phyloP scores from a whole-genome alignment of 2,329 filamentous ascomycete genomes.

The Sporothrix pallida region DNA sequence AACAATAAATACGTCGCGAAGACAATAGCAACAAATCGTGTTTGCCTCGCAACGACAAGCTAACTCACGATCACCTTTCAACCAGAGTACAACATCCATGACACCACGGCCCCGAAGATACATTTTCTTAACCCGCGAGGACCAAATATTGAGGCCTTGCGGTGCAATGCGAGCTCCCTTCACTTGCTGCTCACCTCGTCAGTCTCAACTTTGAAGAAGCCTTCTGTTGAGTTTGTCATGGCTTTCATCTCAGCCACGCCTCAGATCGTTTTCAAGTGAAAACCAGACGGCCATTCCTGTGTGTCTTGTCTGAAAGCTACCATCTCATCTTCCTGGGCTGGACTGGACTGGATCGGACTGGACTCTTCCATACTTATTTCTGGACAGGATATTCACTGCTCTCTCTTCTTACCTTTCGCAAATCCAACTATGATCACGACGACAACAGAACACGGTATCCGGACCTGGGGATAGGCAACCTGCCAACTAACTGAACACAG shows the following conservation, averaged over 20 bases:
- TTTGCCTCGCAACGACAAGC: background rate
- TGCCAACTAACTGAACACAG: background rate
- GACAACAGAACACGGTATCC: background rate
- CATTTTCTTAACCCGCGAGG: background rate
- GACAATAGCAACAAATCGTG: background rate
- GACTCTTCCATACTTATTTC: background rate
- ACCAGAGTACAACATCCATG: background rate
- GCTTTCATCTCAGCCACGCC: background rate
- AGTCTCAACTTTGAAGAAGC: background rate
- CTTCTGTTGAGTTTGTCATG: constrained; percentile 2
- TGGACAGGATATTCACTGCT: background rate
- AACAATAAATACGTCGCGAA: background rate
- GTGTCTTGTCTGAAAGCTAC: background rate
- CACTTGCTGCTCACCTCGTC: background rate
- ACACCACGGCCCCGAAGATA: background rate
- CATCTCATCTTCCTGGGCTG: background rate
- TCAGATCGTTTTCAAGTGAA: constrained; percentile 21
- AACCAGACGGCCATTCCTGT: no score
- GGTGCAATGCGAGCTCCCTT: background rate
- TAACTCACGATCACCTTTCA: background rate
- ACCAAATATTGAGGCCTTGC: background rate
- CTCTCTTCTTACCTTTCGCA: background rate
- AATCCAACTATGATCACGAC: background rate
- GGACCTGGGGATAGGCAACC: background rate
- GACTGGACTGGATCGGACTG: background rate